Conservation (phyloP, 2,329 filamentous ascomycete species). For the Colletotrichum sp. region DNA sequence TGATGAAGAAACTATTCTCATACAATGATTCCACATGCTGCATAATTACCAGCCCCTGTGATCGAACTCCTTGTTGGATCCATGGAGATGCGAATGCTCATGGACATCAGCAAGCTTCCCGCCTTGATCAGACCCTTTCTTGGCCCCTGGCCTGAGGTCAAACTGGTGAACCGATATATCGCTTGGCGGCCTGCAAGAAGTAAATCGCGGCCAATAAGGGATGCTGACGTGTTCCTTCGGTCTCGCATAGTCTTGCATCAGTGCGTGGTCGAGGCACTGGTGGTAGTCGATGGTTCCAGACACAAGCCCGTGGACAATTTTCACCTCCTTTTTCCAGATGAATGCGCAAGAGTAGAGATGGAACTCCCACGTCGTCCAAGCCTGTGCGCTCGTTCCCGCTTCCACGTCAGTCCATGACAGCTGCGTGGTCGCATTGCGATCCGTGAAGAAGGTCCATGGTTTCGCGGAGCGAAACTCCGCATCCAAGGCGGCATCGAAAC, state of each 20-base stretch:
- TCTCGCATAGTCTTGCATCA: neutral
- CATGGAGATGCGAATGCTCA: neutral
- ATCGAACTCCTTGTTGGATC: neutral
- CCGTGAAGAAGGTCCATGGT: neutral
- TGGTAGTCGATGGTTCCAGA: constrained; percentile 1
- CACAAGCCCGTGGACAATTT: neutral
- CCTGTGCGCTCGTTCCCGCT: neutral
- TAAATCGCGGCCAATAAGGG: neutral
- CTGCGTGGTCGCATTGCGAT: neutral
- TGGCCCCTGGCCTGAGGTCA: neutral
- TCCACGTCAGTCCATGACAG: neutral
- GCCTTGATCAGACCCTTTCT: neutral
- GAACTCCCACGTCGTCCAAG: neutral
- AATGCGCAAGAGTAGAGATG: neutral
- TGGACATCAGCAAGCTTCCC: neutral
- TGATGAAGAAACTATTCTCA: neutral
- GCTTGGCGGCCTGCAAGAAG: neutral
- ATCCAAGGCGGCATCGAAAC: neutral
- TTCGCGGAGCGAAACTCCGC: neutral
- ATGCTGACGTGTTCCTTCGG: neutral
- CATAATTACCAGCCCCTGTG: neutral
- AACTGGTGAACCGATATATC: neutral
- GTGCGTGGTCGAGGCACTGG: neutral
- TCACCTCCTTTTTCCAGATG: neutral
- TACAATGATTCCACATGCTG: neutral